Evolutionary conservation across 2,329 filamentous ascomycete genomes (phyloP).

Genomic region (Fusarium stilboides): DNA sequence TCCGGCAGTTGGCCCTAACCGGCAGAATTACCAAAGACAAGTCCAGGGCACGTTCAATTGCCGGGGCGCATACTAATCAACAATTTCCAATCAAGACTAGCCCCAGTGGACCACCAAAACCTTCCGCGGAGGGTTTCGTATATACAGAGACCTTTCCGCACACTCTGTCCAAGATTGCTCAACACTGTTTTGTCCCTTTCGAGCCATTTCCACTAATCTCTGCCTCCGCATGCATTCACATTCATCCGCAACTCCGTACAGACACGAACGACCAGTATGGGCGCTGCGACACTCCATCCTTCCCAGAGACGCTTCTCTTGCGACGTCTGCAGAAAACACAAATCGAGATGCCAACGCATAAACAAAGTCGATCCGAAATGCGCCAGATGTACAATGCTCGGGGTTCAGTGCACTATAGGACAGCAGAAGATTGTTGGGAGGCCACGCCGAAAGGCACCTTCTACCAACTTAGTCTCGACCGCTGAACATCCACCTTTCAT

Average conservation of each 20-base stretch:
- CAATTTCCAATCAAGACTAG: no score
- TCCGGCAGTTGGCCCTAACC: no score
- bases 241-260: neutral
- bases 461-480: neutral
- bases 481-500: neutral
- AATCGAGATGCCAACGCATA: neutral
- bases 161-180: no score
- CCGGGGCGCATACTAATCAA: no score
- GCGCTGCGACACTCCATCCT: neutral
- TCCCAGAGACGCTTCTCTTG: neutral
- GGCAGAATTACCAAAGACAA: no score
- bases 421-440: neutral
- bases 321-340: neutral
- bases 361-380: neutral
- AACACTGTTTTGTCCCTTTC: no score
- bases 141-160: no score
- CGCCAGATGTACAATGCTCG: neutral
- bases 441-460: neutral
- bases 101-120: no score
- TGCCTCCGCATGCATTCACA: no score
- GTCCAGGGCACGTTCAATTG: no score
- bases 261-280: neutral
- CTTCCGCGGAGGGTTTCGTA: no score
- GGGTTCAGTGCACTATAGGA: neutral
- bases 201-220: no score